A percentile compares a stretch with the other conserved stretches of the same genome.
These are phyloP conservation scores for Boletus reticulatus DNA, from an alignment of 768 basidiomycete species.

Conservation along the genomic window DNA sequence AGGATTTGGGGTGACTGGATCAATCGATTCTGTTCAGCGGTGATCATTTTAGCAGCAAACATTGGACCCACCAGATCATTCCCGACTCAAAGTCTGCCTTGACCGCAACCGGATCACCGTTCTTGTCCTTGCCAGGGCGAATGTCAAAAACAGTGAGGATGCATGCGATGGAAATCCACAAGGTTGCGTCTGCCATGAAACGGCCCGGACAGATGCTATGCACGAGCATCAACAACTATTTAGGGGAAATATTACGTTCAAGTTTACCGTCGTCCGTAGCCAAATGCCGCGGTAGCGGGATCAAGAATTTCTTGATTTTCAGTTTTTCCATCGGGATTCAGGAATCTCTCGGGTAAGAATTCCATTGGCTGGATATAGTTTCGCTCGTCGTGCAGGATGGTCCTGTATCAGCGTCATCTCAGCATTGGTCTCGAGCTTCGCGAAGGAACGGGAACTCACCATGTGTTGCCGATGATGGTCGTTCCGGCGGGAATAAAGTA, in stretches of 20 bases:
- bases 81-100: constrained; percentile 28
- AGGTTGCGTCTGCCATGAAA: constrained; percentile 41
- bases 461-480: constrained; percentile 58
- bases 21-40: neutral
- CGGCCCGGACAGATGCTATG: constrained; percentile 42
- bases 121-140: constrained; percentile 16
- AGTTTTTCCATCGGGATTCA: constrained; percentile 35
- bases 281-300: constrained; percentile 32
- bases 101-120: constrained; percentile 16
- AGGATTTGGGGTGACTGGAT: constrained; percentile 31
- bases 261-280: constrained; percentile 35
- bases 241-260: neutral
- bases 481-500: constrained; percentile 39
- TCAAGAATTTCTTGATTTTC: constrained; percentile 30
- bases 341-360: constrained; percentile 40
- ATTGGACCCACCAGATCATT: constrained; percentile 29
- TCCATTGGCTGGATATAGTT: constrained; percentile 33
- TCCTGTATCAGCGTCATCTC: constrained; percentile 22
- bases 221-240: neutral
- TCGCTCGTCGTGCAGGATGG: constrained; percentile 38
- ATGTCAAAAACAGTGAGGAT: constrained; percentile 30
- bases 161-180: constrained; percentile 36
- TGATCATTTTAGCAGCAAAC: neutral
- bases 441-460: constrained; percentile 32
- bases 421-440: neutral